Evolutionary conservation across 2,329 filamentous ascomycete species (phyloP), one percentile per base, ranked within the genome.

Genomic region (Pseudogymnoascus sp.): DNA sequence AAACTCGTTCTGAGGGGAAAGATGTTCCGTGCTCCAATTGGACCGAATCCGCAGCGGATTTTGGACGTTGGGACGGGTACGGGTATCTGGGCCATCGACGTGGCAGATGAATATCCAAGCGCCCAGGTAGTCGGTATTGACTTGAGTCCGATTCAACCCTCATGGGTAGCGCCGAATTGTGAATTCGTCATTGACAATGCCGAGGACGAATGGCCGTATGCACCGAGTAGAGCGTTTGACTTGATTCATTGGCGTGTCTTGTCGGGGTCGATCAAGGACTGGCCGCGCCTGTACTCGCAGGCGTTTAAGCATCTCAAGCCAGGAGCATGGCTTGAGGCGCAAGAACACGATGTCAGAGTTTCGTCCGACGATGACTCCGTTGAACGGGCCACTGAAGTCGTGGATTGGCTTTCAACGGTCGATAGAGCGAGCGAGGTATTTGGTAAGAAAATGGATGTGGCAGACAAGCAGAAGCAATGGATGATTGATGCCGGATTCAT

Each of bases 401-500:
- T 25, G n/a, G 25, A 65, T n/a, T 69, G 68, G 68, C 43, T 48
- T 28, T 41, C 63, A 41, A 63, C 45, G 25, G 16, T 69, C 14
- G 43, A 67, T 43, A 25, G 13, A 14, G 64, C 64, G 16, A 64
- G 39, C 34, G 60, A 31, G n/a, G 36, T 45, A 48, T 66, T 68
- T 45, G 67, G 67, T 21, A 66, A 65, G 43, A 60, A 61, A 19
- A n/a, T 67, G 36, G 64, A 68, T 45, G 67, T 66, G 7, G 65
- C 51, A 14, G 28, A 45, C 7, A 57, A 37, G 14, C 62, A 67
- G 61, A 64, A 51, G 36, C 62, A 60, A 28, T 63, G 63, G 64
- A 73, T 77, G 43, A 64, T 67, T 23, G 67, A 73, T 19, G 75
- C 75, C 6, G 79, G 79, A 2, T 80, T 80, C 67, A 73, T 73